Base-by-base conservation (phyloP, 2,329 filamentous ascomycete genomes). In the Fusarium azukiicola region DNA sequence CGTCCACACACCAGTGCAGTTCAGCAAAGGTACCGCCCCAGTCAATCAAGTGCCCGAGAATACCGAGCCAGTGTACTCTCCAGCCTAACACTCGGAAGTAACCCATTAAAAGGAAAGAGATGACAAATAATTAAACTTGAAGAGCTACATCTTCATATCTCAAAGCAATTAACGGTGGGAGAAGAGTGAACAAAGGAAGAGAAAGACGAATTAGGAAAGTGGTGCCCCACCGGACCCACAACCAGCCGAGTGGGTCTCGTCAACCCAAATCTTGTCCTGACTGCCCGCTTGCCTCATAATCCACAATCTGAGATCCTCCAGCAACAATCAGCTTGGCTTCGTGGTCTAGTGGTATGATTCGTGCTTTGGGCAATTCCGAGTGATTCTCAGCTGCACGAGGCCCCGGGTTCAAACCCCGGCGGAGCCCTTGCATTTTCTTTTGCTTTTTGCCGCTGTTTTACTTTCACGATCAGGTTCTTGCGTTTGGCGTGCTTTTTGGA, bases 321-420 rank as follows among this genome's bases (percentile, higher is more conserved):
- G 7, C 46, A 67, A 36, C 64, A 40, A 63, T 10, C 17, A 42
- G 13, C 38, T 44, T n/a, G 76, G 76, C 76, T 78, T 72, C 71
- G 76, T 78, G 76, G 76, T 78, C 76, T 78, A 78, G 76, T 56
- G 67, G 76, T 78, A 78, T 79, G 76, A 78, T 78, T 79, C 76
- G 42, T 17, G 73, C 76, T 78, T 78, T 78, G 76, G 76, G 76
- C 16, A 10, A 12, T 54, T 38, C 19, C 47, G 76, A 76, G 76
- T 17, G 7, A 12, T 54, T 38, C 19, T 56, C 38, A 32, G 13
- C 6, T 88, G 87, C 87, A 83, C 85, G 87, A 88, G 87, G 87
- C 87, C 87, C 87, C 87, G 87, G 86, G 87, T 88, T 88, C 87
- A 86, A 88, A 87, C 86, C 87, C 86, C 87, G 87, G 87, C 86